Evolutionary conservation across 2,329 filamentous ascomycete genomes (phyloP).

Genomic region (Fonsecaea erecta): DNA sequence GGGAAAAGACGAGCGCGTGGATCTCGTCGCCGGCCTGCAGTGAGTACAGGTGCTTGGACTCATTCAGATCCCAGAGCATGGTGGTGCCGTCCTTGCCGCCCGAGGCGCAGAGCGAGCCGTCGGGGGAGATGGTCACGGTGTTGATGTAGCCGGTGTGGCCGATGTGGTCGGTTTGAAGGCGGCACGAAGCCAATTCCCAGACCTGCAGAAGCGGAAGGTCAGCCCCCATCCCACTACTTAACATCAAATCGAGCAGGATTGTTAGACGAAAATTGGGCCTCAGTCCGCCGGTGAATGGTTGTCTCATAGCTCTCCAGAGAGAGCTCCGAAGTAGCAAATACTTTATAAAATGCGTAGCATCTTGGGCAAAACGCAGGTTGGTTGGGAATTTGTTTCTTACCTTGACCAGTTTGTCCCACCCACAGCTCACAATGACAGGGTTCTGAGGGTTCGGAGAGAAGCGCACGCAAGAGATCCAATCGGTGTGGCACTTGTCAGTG

Average conservation of each 20-base stretch:
- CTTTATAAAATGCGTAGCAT: constrained; percentile 80
- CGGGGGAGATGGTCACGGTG: constrained; percentile 99
- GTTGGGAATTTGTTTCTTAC: constrained; percentile 62
- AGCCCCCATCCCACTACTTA: neutral
- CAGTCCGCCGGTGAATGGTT: constrained; percentile 89
- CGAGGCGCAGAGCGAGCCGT: constrained; percentile 97
- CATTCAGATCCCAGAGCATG: constrained; percentile 99
- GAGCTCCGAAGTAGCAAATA: constrained; percentile 99
- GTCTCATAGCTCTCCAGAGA: constrained; percentile 89
- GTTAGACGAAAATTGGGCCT: constrained; percentile 47
- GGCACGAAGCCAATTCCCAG: constrained; percentile 99
- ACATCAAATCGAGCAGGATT: neutral
- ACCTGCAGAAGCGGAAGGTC: constrained; percentile 65
- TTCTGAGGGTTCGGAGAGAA: constrained; percentile 99
- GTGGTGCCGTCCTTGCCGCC: constrained; percentile 99
- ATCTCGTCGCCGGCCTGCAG: constrained; percentile 99
- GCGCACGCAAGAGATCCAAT: constrained; percentile 99
- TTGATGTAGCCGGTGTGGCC: constrained; percentile 99
- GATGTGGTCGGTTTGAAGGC: constrained; percentile 99
- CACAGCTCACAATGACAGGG: constrained; percentile 97
- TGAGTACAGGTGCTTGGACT: constrained; percentile 99
- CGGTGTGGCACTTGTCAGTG: constrained; percentile 99
- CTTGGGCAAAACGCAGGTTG: constrained; percentile 59
- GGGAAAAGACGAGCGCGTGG: constrained; percentile 99
- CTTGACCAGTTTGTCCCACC: constrained; percentile 99